These are phyloP conservation scores for Nicotiana undulata DNA, from an alignment of 257 asterid species.

Conservation along the genomic window DNA sequence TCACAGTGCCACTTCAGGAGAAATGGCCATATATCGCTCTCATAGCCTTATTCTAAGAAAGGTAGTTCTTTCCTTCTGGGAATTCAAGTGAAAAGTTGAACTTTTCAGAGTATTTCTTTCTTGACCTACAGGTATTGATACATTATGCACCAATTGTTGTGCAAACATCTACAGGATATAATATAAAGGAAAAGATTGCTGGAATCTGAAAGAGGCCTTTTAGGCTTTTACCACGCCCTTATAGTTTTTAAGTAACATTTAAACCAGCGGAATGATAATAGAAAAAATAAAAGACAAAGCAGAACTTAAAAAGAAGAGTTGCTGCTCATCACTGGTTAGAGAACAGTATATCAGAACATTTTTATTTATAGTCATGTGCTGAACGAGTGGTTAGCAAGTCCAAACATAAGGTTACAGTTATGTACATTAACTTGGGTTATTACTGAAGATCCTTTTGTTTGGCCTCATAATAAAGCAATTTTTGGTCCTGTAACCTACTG, in stretches of 20 bases:
- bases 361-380: background rate
- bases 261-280: background rate
- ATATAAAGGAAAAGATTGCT: background rate
- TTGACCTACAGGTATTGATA: background rate
- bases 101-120: background rate
- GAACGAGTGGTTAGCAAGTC: background rate
- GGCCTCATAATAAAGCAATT: background rate
- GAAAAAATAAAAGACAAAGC: background rate
- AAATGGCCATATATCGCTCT: slow-evolving; percentile 88
- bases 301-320: background rate
- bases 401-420: background rate
- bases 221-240: background rate
- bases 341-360: background rate
- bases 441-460: background rate
- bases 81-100: slow-evolving; percentile 10
- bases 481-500: background rate
- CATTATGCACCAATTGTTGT: background rate
- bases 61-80: slow-evolving; percentile 37
- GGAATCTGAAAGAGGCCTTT: background rate
- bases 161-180: background rate
- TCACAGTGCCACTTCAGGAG: slow-evolving; percentile 99
- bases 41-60: slow-evolving; percentile 77
- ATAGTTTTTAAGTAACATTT: background rate
- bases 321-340: background rate
- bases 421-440: background rate